Evolutionary conservation across 345 rosid genomes (phyloP).

Genomic region (Citrus trifoliata): DNA sequence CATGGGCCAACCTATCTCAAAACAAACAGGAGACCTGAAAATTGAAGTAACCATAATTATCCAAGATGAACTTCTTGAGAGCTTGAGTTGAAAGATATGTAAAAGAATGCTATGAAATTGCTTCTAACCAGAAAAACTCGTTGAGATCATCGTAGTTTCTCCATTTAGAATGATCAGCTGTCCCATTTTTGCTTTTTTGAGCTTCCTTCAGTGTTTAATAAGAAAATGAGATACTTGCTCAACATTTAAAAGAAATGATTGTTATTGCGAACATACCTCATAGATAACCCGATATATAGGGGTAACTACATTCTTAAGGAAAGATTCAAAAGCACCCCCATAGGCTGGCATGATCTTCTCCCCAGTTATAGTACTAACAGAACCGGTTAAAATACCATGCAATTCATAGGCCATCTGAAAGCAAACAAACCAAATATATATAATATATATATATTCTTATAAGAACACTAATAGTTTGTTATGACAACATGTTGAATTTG

Average conservation of each 20-base stretch:
- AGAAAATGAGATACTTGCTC: conserved; percentile 17
- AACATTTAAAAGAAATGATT: conserved; percentile 4
- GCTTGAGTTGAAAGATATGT: not conserved
- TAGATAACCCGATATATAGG: conserved; percentile 71
- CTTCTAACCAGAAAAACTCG: conserved; percentile 83
- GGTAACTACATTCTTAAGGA: conserved; percentile 70
- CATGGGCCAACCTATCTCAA: conserved; percentile 94
- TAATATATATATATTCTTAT: not conserved
- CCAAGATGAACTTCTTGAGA: conserved; percentile 13
- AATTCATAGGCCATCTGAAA: conserved; percentile 88
- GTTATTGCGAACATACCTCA: conserved; percentile 41
- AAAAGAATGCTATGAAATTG: not conserved
- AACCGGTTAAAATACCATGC: conserved; percentile 63
- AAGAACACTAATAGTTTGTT: not conserved
- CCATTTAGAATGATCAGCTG: conserved; percentile 88
- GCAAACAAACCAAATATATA: conserved; percentile 8
- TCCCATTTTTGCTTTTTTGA: conserved; percentile 69
- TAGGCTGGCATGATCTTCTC: conserved; percentile 59
- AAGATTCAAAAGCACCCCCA: conserved; percentile 65
- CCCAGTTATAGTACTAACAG: conserved; percentile 52
- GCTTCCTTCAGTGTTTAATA: conserved; percentile 66
- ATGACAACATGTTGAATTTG: not conserved
- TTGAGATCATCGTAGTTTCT: conserved; percentile 98
- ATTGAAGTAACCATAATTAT: conserved; percentile 17
- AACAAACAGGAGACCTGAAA: conserved; percentile 86